Percentiles rank a stretch among this genome's conserved stretches.
Evolutionary conservation across 78 protist genomes (phyloP).

Genomic region (Chrysochromulina tobinii): DNA sequence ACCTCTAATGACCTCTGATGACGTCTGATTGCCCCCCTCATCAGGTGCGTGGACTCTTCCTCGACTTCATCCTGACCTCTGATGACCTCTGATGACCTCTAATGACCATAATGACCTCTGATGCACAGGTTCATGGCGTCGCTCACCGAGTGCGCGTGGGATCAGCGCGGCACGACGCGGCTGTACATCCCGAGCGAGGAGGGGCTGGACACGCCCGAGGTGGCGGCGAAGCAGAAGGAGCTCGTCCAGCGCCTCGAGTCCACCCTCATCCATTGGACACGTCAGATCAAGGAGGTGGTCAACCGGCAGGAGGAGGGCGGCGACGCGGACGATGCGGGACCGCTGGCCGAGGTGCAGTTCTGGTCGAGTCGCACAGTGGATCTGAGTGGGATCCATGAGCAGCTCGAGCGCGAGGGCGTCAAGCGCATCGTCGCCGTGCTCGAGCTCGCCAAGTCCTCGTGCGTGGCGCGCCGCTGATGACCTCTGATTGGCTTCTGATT

Average conservation of each 20-base stretch:
- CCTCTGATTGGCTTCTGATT: too few relatives aligned
- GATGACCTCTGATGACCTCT: too few relatives aligned
- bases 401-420: conserved; percentile 65
- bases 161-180: conserved; percentile 64
- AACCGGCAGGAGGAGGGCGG: conserved; percentile 47
- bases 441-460: conserved; percentile 49
- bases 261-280: conserved; percentile 87
- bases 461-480: too few relatives aligned
- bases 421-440: conserved; percentile 59
- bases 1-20: too few relatives aligned
- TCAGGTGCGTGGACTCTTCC: too few relatives aligned
- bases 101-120: too few relatives aligned
- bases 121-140: conserved; percentile 80
- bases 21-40: too few relatives aligned
- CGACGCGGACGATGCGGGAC: conserved; percentile 55
- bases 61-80: too few relatives aligned
- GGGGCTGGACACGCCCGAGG: not conserved
- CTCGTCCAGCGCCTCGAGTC: conserved; percentile 74
- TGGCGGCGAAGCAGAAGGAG: conserved; percentile 58
- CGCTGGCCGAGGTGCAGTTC: conserved; percentile 76
- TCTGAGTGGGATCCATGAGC: conserved; percentile 59
- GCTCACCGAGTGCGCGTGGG: conserved; percentile 73
- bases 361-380: conserved; percentile 71
- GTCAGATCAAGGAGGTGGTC: conserved; percentile 77
- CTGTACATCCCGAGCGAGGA: conserved; percentile 84